These are phyloP conservation scores for Quillaja saponaria DNA, from an alignment of 306 rosid species.

Conservation along the genomic window DNA sequence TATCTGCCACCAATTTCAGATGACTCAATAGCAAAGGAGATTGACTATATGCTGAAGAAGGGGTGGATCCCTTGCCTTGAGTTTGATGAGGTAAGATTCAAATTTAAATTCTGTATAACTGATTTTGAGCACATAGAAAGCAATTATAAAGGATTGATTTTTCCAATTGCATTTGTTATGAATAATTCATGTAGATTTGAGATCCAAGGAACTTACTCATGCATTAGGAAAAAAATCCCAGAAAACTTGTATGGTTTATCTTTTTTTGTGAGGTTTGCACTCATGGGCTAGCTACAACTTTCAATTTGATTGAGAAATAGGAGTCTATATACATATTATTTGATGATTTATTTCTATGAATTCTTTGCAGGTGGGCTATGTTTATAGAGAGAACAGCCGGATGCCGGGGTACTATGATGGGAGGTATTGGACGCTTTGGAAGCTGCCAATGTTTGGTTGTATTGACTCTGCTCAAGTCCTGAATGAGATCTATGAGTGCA, in stretches of 20 bases:
- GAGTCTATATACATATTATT: neutral
- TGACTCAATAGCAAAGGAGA: conserved; percentile 67
- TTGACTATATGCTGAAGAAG: conserved; percentile 71
- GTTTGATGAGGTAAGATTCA: conserved; percentile 61
- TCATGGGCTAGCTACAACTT: neutral
- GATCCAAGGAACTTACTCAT: conserved; percentile 3
- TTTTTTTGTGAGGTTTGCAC: neutral
- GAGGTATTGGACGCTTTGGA: conserved; percentile 86
- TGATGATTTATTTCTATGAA: neutral
- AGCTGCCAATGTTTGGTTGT: conserved; percentile 81
- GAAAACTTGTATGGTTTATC: neutral
- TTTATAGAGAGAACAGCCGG: conserved; percentile 55
- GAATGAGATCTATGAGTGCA: conserved; percentile 68
- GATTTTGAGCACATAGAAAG: too few relatives aligned
- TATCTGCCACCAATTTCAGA: conserved; percentile 73
- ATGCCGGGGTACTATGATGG: conserved; percentile 90
- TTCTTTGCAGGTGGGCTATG: conserved; percentile 48
- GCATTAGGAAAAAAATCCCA: neutral
- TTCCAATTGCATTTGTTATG: neutral
- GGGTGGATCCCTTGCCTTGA: conserved; percentile 89
- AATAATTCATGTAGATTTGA: neutral
- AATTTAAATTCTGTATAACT: neutral
- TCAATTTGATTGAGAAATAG: neutral
- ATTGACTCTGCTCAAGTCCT: conserved; percentile 57
- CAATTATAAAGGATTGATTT: neutral